phyloP scores from a whole-genome alignment of 2,329 filamentous ascomycete genomes.

The Aspergillus latus region DNA sequence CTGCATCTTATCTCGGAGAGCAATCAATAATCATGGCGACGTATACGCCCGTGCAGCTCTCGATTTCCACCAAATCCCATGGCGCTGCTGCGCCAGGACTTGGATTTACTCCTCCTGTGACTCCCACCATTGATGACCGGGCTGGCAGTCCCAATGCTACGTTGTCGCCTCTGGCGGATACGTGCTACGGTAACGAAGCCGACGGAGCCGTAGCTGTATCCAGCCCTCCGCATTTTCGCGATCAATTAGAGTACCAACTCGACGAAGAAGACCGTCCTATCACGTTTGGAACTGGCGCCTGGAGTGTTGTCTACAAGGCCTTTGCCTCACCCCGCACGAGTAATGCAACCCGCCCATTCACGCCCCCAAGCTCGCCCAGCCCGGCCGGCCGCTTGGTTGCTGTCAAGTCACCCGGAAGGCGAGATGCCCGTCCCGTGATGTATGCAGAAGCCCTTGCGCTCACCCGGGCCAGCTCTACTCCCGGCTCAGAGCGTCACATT shows the following conservation, averaged over 20 bases:
- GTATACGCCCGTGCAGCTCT: constrained; percentile 27
- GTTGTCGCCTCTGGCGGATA: background rate
- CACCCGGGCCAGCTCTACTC: constrained; percentile 37
- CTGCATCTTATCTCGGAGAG: background rate
- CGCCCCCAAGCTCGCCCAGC: constrained; percentile 40
- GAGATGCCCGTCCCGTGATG: constrained; percentile 43
- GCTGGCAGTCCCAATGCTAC: constrained; percentile 7
- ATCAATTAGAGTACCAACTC: constrained; percentile 35
- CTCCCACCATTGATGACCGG: constrained; percentile 30
- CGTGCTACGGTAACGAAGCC: background rate
- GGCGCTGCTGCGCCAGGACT: constrained; percentile 15
- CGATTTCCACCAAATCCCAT: constrained; percentile 26
- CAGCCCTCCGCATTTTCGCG: constrained; percentile 31
- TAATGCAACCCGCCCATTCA: constrained; percentile 18
- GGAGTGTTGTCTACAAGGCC: constrained; percentile 51
- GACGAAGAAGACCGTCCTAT: constrained; percentile 30
- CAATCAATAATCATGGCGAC: constrained; percentile 15
- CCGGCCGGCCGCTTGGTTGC: constrained; percentile 38
- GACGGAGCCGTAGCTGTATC: constrained; percentile 8
- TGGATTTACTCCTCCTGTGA: constrained; percentile 37
- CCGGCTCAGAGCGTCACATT: constrained; percentile 37
- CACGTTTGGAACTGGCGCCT: constrained; percentile 48
- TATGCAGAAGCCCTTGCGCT: constrained; percentile 45
- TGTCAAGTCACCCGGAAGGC: constrained; percentile 45
- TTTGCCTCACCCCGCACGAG: constrained; percentile 22